Conservation (phyloP, 345 rosid species). For the Atalantia buxifolia region DNA sequence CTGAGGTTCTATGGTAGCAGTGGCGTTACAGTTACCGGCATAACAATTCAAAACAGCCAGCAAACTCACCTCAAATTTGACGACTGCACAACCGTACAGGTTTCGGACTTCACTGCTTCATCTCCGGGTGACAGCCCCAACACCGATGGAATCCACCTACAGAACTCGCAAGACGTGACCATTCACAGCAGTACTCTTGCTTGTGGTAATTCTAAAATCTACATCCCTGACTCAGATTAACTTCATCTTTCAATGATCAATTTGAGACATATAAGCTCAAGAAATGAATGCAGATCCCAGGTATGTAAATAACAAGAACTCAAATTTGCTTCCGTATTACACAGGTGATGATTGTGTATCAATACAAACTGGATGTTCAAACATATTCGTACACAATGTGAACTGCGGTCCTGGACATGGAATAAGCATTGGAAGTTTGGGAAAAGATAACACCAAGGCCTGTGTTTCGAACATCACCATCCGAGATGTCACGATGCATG, state of each 20-base stretch:
- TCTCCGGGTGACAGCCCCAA: constrained; percentile 81
- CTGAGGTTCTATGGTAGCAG: constrained; percentile 80
- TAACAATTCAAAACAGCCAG: constrained; percentile 86
- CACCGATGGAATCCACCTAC: constrained; percentile 88
- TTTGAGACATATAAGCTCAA: neutral
- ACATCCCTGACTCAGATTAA: neutral
- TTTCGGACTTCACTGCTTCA: constrained; percentile 49
- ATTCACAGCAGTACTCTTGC: constrained; percentile 56
- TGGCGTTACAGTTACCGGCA: constrained; percentile 61
- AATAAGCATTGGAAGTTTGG: constrained; percentile 90
- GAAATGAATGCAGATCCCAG: neutral
- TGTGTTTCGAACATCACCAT: constrained; percentile 84
- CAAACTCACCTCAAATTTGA: constrained; percentile 91
- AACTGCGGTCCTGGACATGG: constrained; percentile 96
- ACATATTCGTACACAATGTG: constrained; percentile 59
- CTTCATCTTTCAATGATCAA: neutral
- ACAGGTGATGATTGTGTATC: constrained; percentile 93
- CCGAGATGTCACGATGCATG: constrained; percentile 54
- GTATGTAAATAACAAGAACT: neutral
- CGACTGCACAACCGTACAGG: constrained; percentile 55
- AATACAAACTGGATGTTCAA: constrained; percentile 84
- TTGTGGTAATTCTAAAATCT: constrained; percentile 56
- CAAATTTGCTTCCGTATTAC: constrained; percentile 9
- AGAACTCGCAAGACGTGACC: constrained; percentile 64
- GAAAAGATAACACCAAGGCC: constrained; percentile 63